Conservation (phyloP, 148 eudicot species). For the Camellia sinensis region DNA sequence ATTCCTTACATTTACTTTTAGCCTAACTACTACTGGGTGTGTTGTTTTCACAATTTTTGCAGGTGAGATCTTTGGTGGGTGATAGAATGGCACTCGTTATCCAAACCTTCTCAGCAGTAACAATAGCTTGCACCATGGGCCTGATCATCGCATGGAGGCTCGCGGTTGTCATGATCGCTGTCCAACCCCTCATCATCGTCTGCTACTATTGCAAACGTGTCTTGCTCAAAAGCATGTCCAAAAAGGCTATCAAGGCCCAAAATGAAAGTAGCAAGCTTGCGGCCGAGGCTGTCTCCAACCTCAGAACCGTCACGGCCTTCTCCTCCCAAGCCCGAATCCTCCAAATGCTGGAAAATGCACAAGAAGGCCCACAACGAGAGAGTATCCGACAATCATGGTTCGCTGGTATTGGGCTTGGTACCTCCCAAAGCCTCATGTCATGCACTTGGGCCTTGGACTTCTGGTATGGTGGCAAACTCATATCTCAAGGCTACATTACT, state of each 20-base stretch:
- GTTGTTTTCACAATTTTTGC: not conserved
- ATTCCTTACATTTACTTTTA: no score
- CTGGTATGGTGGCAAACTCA: constrained; percentile 83
- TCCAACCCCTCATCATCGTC: constrained; percentile 65
- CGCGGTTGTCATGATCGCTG: constrained; percentile 73
- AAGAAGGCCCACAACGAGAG: constrained; percentile 64
- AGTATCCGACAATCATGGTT: constrained; percentile 74
- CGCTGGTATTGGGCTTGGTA: constrained; percentile 75
- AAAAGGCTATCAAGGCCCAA: constrained; percentile 72
- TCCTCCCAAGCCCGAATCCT: constrained; percentile 70
- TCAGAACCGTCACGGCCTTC: constrained; percentile 74
- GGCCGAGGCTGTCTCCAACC: constrained; percentile 78
- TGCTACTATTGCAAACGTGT: constrained; percentile 63
- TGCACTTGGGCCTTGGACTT: constrained; percentile 73
- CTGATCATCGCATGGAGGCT: constrained; percentile 73
- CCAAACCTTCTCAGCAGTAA: constrained; percentile 75
- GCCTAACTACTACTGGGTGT: not conserved
- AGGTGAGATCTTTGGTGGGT: constrained; percentile 88
- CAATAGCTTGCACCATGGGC: constrained; percentile 74
- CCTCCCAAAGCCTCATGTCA: constrained; percentile 56
- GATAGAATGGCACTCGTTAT: constrained; percentile 75
- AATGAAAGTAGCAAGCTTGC: constrained; percentile 71
- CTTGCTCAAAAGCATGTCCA: constrained; percentile 69
- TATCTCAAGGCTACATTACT: constrained; percentile 44
- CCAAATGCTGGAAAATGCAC: constrained; percentile 62